Base-by-base conservation (phyloP, 495 filamentous ascomycete genomes). In the Neurospora pannonica region DNA sequence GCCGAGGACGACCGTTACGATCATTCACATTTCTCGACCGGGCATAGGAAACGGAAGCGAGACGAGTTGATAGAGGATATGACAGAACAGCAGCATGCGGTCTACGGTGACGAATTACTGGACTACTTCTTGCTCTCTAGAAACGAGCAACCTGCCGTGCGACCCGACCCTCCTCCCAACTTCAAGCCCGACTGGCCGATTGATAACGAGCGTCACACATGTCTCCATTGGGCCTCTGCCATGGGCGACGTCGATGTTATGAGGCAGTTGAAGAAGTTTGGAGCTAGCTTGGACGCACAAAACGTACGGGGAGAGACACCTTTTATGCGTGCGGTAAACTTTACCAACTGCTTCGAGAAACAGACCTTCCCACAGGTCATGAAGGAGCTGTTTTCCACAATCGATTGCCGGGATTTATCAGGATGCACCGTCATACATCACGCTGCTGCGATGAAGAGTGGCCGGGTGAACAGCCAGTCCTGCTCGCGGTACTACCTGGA, bases 181-280 rank as follows among this genome's bases (percentile, higher is more conserved):
- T 97, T 96, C 79, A 89, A 97, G 75, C 90, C 97, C 17, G 91
- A 98, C 83, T 92, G 93, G 79, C 84, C 90, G 37, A 97, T 99
- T 77, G 96, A 99, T 78, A 90, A 93, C 24, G 93, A 95, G 70
- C 89, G 89, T 5, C 94, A 98, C 77, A 95, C 93, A 3, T 94
- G 94, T 4, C 86, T 99, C 73, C 96, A 99, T 79, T 99, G 96
- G 96, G 96, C 94, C 21, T 92, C 93, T 74, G 92, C 96, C n/a
- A 98, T 99, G 96, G 96, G 95, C 48, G 96, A 99, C 78, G 84
- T 98, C 21, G 92, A 94, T 37, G 92, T 98, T 38, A 93, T 98
- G 72, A 92, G 90, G 79, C 90, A 95, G 77, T 84, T 99, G 5
- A 90, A 95, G 74, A 87, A 88, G 15, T 92, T 93, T 71, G 90